These are phyloP conservation scores for Trichoderma atroviride DNA, from an alignment of 2,329 filamentous ascomycete species.

Conservation along the genomic window DNA sequence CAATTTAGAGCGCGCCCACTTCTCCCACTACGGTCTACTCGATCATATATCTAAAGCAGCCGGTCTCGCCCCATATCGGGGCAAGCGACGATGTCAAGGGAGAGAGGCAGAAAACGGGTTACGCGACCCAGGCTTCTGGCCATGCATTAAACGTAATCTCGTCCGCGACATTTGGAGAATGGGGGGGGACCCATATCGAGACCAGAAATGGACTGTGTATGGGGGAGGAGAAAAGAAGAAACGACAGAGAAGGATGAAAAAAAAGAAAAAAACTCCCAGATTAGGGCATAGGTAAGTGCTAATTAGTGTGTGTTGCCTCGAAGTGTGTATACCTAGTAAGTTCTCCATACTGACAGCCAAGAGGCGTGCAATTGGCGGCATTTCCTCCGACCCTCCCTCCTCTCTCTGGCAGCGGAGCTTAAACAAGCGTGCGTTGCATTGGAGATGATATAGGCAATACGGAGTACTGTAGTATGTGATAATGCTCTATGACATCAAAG, in stretches of 20 bases:
- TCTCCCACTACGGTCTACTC: not conserved
- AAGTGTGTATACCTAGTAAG: not conserved
- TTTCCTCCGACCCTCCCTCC: not conserved
- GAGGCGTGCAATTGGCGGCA: not conserved
- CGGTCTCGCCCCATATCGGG: conserved; percentile 2
- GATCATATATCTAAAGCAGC: conserved; percentile 19
- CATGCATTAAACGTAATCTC: conserved; percentile 22
- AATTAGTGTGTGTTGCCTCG: not conserved
- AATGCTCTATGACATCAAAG: conserved; percentile 16
- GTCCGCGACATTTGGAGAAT: conserved; percentile 4
- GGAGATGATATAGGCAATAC: not conserved
- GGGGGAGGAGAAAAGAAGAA: not conserved
- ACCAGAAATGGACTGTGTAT: conserved; percentile 8
- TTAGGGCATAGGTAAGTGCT: not conserved
- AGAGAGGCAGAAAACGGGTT: not conserved
- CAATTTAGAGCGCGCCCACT: conserved; percentile 13
- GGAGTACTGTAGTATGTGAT: not conserved
- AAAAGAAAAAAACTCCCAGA: not conserved
- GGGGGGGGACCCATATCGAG: conserved; percentile 2
- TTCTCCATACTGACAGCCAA: not conserved
- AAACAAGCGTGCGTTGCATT: not conserved
- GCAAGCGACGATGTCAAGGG: conserved; percentile 1
- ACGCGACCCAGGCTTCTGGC: not conserved
- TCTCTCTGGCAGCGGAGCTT: not conserved
- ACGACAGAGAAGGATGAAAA: not conserved